Conservation (phyloP, 352 stramenopile species). For the Globisporangium polare region DNA sequence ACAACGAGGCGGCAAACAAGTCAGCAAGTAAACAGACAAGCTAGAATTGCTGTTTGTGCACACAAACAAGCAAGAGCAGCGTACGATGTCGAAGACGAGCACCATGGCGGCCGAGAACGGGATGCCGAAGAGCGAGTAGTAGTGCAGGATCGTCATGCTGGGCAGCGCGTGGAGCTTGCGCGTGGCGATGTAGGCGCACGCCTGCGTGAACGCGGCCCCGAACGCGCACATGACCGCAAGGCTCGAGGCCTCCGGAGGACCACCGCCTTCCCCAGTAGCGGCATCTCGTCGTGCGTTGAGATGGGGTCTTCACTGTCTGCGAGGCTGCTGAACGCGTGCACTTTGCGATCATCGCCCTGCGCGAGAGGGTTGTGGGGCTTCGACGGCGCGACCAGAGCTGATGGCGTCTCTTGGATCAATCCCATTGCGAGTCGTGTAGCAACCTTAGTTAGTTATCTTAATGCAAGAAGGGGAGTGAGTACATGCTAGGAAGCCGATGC, state of each 20-base stretch:
- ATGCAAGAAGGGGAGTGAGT: not conserved
- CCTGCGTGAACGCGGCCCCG: constrained; percentile 40
- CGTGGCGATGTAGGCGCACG: constrained; percentile 48
- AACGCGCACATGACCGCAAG: constrained; percentile 38
- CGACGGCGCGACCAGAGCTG: not conserved
- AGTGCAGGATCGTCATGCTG: constrained; percentile 35
- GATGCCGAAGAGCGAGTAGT: constrained; percentile 34
- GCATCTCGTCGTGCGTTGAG: not conserved
- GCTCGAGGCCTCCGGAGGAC: constrained; percentile 10
- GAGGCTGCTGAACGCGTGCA: not conserved
- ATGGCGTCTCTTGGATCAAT: not conserved
- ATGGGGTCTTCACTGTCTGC: not conserved
- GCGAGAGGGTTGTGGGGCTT: not conserved
- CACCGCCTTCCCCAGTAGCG: not conserved
- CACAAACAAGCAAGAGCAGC: too few relatives aligned
- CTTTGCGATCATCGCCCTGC: not conserved
- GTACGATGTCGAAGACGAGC: constrained; percentile 30
- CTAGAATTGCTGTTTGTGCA: too few relatives aligned
- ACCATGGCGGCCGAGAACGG: constrained; percentile 23
- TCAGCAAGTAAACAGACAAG: not conserved
- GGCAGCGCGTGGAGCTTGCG: constrained; percentile 44
- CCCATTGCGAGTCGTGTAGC: not conserved
- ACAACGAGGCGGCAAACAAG: not conserved
- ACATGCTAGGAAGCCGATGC: not conserved
- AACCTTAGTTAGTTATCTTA: not conserved